phyloP scores from a whole-genome alignment of 1,284 basidiomycete genomes.

The Filobasidium uniguttulatum region DNA sequence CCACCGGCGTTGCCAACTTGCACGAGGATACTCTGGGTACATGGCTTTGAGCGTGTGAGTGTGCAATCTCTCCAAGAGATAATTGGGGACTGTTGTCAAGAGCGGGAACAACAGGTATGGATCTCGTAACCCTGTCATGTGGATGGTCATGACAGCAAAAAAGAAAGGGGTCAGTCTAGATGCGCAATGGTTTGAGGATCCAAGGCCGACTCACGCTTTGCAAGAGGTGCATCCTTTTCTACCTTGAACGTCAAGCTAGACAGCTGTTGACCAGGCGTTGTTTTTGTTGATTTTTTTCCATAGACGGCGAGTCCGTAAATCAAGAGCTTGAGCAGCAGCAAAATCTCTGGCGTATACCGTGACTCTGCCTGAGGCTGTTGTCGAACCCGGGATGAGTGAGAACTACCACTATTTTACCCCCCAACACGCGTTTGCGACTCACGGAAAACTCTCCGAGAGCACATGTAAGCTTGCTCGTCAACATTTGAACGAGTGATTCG shows the following conservation, averaged over 20 bases:
- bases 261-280: slow-evolving; percentile 80
- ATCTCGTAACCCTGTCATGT: no score
- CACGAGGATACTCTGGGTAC: slow-evolving; percentile 78
- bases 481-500: slow-evolving; percentile 67
- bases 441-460: slow-evolving; percentile 61
- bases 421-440: no score
- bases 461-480: slow-evolving; percentile 68
- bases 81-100: slow-evolving; percentile 59
- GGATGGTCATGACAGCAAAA: no score
- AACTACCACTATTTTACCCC: no score
- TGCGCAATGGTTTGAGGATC: no score
- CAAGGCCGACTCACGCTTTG: no score
- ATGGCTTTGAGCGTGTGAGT: slow-evolving; percentile 62
- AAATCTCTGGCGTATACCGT: slow-evolving; percentile 51
- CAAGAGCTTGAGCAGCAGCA: slow-evolving; percentile 57
- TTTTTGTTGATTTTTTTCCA: slow-evolving; percentile 47
- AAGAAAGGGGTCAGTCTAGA: no score
- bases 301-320: slow-evolving; percentile 80
- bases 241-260: slow-evolving; percentile 57
- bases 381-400: no score
- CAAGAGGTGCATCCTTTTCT: no score
- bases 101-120: slow-evolving; percentile 51
- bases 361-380: slow-evolving; percentile 13
- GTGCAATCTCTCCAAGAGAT: slow-evolving; percentile 60
- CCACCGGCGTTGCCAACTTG: slow-evolving; percentile 54